Base-by-base conservation (phyloP, 805 yeast species). In the Trichomonascus vanleenenianus region DNA sequence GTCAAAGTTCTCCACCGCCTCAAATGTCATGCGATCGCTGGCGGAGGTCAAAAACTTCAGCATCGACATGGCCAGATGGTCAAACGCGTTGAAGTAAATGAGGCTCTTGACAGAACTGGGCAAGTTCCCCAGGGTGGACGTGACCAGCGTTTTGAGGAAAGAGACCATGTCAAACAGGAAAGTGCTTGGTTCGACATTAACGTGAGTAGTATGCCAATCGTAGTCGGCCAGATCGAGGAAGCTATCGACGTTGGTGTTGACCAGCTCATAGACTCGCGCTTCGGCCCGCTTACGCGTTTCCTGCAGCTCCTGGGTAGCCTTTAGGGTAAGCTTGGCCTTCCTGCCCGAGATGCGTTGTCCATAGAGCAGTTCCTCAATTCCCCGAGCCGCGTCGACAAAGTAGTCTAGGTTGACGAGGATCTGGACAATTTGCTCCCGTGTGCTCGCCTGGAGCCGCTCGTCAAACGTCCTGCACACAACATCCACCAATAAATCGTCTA, bases 361-460 rank as follows among this genome's bases (percentile, higher is more conserved):
- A 16, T 70, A 67, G 56, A 76, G 61, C 42, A 62, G 52, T 25
- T 54, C 54, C 47, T 74, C 73, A 41, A 91, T 71, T 60, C 83
- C 88, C 43, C 71, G 70, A 8, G 89, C 75, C 46, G 95, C 86
- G 54, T 73, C 78, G 36, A 85, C 73, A 61, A 89, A 91, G 61
- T 85, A 86, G 59, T 91, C 96, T 56, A 91, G 68, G 61, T 93
- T 88, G 47, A 93, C 83, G 53, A 85, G 72, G 53, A 86, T 85
- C 67, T 93, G 97, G 0, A 96, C 83, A 22, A 87, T 75, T 53
- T 87, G 89, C 63, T 91, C 97, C 58, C 95, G 85, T 50, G 88
- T 84, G 10, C 82, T 76, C 2, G 88, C 74, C 53, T 78, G 74
- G 41, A 83, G 73, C 49, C 79, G 78, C 11, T 73, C 71, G 46